Evolutionary conservation across 108 stramenopile species (phyloP).

Genomic region (Skeletonema potamos): DNA sequence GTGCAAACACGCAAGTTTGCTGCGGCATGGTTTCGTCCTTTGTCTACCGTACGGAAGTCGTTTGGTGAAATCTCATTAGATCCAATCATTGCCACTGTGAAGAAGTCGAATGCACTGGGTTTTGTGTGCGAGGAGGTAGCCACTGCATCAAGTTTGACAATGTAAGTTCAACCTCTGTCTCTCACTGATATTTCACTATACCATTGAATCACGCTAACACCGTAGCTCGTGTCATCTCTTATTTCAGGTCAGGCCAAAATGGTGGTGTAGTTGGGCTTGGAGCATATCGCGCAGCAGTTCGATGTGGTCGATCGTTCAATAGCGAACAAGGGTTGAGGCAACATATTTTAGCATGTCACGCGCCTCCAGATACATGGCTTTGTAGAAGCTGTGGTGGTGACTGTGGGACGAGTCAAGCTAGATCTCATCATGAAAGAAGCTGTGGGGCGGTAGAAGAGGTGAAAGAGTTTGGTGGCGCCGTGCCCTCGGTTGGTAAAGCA

Average conservation of each 20-base stretch:
- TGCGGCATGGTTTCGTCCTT: conserved; percentile 62
- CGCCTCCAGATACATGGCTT: conserved; percentile 87
- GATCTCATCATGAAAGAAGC: conserved; percentile 81
- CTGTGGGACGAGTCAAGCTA: conserved; percentile 78
- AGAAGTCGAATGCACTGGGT: conserved; percentile 50
- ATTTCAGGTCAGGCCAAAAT: conserved; percentile 51
- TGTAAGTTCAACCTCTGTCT: conserved; percentile 3
- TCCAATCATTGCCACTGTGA: conserved; percentile 61
- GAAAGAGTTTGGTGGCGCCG: conserved; percentile 21
- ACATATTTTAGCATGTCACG: conserved; percentile 75
- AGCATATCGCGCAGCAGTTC: conserved; percentile 69
- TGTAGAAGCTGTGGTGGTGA: conserved; percentile 80
- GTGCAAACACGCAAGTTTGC: conserved; percentile 59
- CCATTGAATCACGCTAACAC: background rate
- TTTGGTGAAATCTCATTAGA: conserved; percentile 55
- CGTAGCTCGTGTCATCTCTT: background rate
- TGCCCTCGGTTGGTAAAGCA: conserved; percentile 33
- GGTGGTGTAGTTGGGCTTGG: conserved; percentile 68
- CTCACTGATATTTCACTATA: background rate
- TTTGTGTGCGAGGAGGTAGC: conserved; percentile 81
- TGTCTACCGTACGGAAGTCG: conserved; percentile 72
- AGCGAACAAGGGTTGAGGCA: conserved; percentile 81
- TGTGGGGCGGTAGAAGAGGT: conserved; percentile 47
- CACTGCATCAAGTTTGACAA: conserved; percentile 73
- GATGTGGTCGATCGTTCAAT: conserved; percentile 77